Base-by-base conservation (phyloP, 768 basidiomycete species). In the Pleurotus platypus region DNA sequence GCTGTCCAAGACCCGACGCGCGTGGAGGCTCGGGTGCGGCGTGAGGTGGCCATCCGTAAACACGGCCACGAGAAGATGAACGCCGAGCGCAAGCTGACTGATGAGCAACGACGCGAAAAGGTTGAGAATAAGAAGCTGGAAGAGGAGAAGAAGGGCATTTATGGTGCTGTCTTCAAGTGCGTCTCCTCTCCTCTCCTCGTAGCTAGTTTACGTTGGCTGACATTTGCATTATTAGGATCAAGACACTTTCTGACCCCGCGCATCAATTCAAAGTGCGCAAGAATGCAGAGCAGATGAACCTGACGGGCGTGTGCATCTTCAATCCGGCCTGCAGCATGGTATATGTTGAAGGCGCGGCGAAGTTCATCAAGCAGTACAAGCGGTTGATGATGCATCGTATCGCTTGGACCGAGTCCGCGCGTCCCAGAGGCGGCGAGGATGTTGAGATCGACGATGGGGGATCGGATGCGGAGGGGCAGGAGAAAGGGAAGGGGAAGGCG, bases 1-100 rank as follows among this genome's bases (percentile, higher is more conserved):
- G 96, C 95, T 0, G 88, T 99, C 22, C 91, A 94, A 81, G 97
- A 98, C 68, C 97, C 97, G 0, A 99, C 97, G 2, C 87, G 94
- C 50, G 93, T 99, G 2, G 97, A 99, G 70, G 96, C 96, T 4
- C 89, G 92, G 30, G 95, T 99, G 12, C 80, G 94, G 46, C 80
- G 92, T 35, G 97, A 99, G 69, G 96, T 98, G 26, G 90, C 91
- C 0, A 89, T 87, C 77, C 82, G 97, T 60, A 89, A 89, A 65
- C 86, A 93, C 62, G 80, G 77, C 6, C 97, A 99, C 68, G 92
- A 97, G 67, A 92, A 93, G 79, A 91, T 89, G 83, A 99, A 99
- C 63, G 77, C 85, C 4, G 91, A 92, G 67, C 85, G 95, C 46
- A 94, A 96, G 72, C 80, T 99, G 30, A 95, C 89, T 0, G 88